A percentile compares a stretch with the other conserved stretches of the same genome.
Evolutionary conservation across 352 stramenopile genomes (phyloP).

Genomic region (Ophiocytium majus): DNA sequence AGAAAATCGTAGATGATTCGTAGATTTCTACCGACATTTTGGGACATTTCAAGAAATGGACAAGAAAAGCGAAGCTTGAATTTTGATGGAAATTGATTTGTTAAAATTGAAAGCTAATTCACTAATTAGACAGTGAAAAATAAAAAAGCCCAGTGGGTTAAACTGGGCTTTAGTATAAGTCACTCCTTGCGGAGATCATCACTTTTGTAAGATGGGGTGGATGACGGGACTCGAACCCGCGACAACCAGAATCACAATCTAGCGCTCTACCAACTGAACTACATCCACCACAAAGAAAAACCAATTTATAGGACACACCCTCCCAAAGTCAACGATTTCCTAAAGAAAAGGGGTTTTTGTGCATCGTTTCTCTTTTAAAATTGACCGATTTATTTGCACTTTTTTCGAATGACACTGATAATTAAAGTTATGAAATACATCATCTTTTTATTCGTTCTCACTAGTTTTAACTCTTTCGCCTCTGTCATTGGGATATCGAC

Average conservation of each 20-base stretch:
- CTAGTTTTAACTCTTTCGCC: neutral
- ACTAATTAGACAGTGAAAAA: no score
- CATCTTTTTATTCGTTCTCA: slow-evolving; percentile 3
- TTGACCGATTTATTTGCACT: neutral
- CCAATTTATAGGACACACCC: neutral
- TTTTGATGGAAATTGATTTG: no score
- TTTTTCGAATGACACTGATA: neutral
- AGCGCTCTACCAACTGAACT: slow-evolving; percentile 16
- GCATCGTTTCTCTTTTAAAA: neutral
- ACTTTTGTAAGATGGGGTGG: slow-evolving; percentile 7
- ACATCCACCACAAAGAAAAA: neutral
- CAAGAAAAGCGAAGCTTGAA: no score
- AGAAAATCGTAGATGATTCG: no score
- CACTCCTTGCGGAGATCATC: slow-evolving; percentile 7
- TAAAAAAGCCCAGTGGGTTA: slow-evolving; percentile 18
- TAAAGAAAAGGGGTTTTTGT: neutral
- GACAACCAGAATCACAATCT: slow-evolving; percentile 20
- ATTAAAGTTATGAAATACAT: neutral
- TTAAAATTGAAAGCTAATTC: no score
- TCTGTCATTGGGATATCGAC: neutral
- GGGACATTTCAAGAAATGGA: no score
- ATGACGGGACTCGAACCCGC: neutral
- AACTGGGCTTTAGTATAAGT: slow-evolving; percentile 14
- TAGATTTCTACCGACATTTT: no score
- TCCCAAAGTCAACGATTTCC: slow-evolving; percentile 4